Base-by-base conservation (phyloP, 768 basidiomycete species). In the Pleurotus cornucopiae region DNA sequence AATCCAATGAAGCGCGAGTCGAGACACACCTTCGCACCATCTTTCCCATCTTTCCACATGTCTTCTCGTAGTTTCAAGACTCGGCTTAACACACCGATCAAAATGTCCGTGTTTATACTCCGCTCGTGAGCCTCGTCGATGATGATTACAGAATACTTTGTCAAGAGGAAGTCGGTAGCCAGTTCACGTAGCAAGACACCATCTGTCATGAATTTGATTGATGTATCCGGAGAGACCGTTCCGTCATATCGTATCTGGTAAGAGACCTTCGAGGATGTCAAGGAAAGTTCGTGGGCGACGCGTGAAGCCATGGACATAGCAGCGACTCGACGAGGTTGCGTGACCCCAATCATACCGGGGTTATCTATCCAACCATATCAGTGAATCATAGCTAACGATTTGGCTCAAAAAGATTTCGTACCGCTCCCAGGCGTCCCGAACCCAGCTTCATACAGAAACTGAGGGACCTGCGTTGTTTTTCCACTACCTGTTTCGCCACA, bases 181-280 rank as follows among this genome's bases (percentile, higher is more conserved):
- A 98, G 76, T 69, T 99, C 97, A 55, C 97, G 86, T 13, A 99
- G 76, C 34, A 99, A 75, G 23, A 99, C 94, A 74, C 97, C 97
- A 64, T 99, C 97, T 5, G 97, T 99, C 95, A 98, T 98, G 76
- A 98, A 99, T 69, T 98, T 98, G 76, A 99, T 94, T 6, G 86
- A 86, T 1, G 97, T 99, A 18, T 83, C 78, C 0, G 92, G 79
- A 3, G 94, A 94, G 0, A 94, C 87, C 0, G 94, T 98, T 1
- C 93, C 89, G 62, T 98, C 96, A 66, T 98, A 99, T 58, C 97
- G 89, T 59, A 99, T 98, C 69, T 98, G 95, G 69, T 98, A 95
- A 0, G 97, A 96, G 5, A 98, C 92, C 21, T 82, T 78, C 0
- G 88, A 86, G 1, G 88, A 76, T 0, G 90, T 80, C 12, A 98